Percentiles rank a stretch among this genome's conserved stretches.
Evolutionary conservation across 495 filamentous ascomycete species (phyloP).

Genomic region (Podospora comata): DNA sequence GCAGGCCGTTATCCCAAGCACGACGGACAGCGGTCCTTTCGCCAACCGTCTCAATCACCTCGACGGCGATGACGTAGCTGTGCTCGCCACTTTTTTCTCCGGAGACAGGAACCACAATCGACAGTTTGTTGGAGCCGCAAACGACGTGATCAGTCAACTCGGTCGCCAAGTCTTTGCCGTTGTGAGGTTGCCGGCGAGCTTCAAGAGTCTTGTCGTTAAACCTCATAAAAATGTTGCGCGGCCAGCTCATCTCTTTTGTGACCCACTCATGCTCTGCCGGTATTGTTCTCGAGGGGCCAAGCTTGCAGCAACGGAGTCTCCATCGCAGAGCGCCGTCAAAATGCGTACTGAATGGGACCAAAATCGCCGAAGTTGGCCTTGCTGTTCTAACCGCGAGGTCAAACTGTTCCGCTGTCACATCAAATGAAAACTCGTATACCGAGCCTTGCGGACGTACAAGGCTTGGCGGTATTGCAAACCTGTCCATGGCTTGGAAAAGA

Average conservation of each 20-base stretch:
- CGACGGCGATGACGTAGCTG: conserved; percentile 57
- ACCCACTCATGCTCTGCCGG: conserved; percentile 55
- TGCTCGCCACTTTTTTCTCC: conserved; percentile 36
- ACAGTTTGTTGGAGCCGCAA: conserved; percentile 57
- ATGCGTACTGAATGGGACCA: conserved; percentile 33
- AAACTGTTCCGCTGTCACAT: conserved; percentile 34
- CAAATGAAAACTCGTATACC: conserved; percentile 35
- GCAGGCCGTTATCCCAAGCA: conserved; percentile 36
- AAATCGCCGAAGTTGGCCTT: conserved; percentile 14
- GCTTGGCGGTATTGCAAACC: conserved; percentile 42
- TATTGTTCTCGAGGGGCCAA: conserved; percentile 2
- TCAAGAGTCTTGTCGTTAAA: conserved; percentile 61
- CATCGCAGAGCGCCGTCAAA: conserved; percentile 40
- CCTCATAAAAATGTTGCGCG: conserved; percentile 63
- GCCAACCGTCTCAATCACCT: conserved; percentile 54
- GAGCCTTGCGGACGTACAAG: conserved; percentile 29
- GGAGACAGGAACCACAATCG: conserved; percentile 48
- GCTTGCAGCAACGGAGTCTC: conserved; percentile 38
- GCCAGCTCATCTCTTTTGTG: conserved; percentile 64
- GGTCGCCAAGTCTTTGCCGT: conserved; percentile 70
- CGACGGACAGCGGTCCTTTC: conserved; percentile 49
- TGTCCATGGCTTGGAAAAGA: conserved; percentile 48
- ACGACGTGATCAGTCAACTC: conserved; percentile 61
- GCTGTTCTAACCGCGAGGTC: conserved; percentile 22
- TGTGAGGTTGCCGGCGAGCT: conserved; percentile 59